Conservation (phyloP, 176 grass and related monocot genomes). For the sorghum (Sorghum bicolor) region DNA sequence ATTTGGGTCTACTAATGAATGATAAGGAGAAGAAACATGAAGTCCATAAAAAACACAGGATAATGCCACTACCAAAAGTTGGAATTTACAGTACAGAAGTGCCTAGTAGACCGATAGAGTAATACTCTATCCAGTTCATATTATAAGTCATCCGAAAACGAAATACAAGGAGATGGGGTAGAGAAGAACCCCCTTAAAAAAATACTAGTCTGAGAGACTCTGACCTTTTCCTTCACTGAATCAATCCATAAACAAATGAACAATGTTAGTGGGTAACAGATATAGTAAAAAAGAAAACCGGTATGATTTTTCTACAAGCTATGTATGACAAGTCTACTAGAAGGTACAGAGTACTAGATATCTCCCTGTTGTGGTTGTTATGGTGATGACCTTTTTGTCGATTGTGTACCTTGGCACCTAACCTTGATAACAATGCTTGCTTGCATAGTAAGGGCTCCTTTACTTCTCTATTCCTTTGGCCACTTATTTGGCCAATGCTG, state of each 20-base stretch:
- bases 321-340: background rate
- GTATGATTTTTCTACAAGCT: background rate
- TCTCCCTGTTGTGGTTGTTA: conserved; percentile 37
- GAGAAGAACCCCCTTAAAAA: background rate
- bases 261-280: background rate
- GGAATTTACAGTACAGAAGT: background rate
- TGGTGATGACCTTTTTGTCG: conserved; percentile 34
- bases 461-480: background rate
- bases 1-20: conserved; percentile 21
- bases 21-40: background rate
- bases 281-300: background rate
- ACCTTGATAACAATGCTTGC: conserved; percentile 50
- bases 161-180: background rate
- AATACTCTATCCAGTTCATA: conserved; percentile 15
- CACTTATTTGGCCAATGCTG: conserved; percentile 11
- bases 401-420: conserved; percentile 46
- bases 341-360: conserved; percentile 12
- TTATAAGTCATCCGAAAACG: background rate
- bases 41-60: background rate
- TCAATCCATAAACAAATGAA: background rate
- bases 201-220: background rate
- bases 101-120: background rate
- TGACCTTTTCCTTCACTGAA: background rate
- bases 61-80: background rate
- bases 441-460: conserved; percentile 34